phyloP scores from a whole-genome alignment of 2,329 filamentous ascomycete species.

The Thelonectria blattea region DNA sequence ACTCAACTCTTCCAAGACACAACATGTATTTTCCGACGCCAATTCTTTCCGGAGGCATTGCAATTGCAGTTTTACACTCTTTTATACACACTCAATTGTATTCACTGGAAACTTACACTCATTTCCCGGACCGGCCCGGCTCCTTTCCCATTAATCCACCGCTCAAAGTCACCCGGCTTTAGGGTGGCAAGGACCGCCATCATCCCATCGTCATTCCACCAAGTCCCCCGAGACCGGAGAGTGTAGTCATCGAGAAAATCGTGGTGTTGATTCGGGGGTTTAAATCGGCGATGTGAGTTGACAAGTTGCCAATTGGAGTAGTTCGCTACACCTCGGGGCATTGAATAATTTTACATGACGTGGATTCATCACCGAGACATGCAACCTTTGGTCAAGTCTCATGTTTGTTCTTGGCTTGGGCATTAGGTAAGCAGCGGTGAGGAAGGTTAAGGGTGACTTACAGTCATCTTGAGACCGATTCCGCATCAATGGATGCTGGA shows the following conservation, averaged over 20 bases:
- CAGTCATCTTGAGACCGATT: background rate
- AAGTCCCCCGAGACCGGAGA: constrained; percentile 29
- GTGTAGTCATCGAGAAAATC: background rate
- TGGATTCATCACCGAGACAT: background rate
- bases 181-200: constrained; percentile 13
- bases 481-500: background rate
- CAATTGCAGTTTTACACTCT: background rate
- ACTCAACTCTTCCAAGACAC: background rate
- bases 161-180: constrained; percentile 2
- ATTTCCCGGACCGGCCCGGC: constrained; percentile 7
- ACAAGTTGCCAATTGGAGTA: constrained; percentile 6
- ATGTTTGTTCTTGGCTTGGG: background rate
- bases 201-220: constrained; percentile 30
- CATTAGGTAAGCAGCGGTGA: constrained; percentile 1
- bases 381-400: background rate
- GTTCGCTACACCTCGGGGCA: background rate
- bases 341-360: background rate
- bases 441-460: background rate
- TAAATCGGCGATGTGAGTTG: constrained; percentile 1
- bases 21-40: background rate
- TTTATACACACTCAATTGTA: background rate
- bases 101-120: background rate
- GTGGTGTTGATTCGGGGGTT: background rate
- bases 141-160: background rate
- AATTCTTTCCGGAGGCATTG: background rate